These are phyloP conservation scores for Cenchrus americanus DNA, from an alignment of 176 grass and related monocot species.

Conservation along the genomic window DNA sequence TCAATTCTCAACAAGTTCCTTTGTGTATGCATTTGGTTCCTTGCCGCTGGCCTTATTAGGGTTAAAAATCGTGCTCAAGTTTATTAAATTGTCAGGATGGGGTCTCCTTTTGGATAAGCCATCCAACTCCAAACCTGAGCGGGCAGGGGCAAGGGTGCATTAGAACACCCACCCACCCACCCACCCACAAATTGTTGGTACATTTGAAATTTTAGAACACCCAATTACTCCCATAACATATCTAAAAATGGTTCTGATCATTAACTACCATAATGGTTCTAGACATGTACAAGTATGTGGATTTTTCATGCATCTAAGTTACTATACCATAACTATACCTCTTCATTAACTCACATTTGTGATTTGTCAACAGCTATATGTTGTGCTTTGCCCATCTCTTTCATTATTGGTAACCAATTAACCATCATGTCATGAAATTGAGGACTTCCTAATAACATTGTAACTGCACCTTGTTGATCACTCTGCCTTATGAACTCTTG, in stretches of 20 bases:
- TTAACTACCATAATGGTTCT: background rate
- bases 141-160: too few relatives aligned
- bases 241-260: background rate
- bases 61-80: background rate
- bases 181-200: too few relatives aligned
- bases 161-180: too few relatives aligned
- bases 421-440: background rate
- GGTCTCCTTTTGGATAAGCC: background rate
- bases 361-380: background rate
- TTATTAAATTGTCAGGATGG: background rate
- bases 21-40: background rate
- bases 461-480: background rate
- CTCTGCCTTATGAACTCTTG: background rate
- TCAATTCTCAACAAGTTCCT: background rate
- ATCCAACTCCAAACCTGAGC: background rate
- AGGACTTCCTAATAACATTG: background rate
- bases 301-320: background rate
- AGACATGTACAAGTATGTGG: background rate
- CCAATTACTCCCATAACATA: background rate
- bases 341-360: background rate
- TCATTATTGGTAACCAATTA: background rate
- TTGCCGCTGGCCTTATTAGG: background rate
- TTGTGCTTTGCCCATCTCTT: background rate
- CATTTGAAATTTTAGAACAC: too few relatives aligned
- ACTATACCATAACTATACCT: background rate